Base-by-base conservation (phyloP, 1,139 yeast genomes). In the Yamadazyma epiphylla region DNA sequence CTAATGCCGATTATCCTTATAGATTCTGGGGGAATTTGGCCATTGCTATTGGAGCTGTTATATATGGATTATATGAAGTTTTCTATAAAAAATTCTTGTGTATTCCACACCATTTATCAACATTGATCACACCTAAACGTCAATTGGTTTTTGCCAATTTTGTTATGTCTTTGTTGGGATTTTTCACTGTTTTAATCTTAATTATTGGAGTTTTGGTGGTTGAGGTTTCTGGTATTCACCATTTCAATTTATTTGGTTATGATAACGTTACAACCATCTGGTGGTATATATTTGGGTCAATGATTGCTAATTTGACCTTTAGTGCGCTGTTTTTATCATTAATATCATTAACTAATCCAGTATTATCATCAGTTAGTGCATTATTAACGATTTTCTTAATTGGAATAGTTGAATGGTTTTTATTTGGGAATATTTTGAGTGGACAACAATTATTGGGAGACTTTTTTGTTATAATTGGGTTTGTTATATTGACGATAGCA, bases 301-400 rank as follows among this genome's bases (percentile, higher is more conserved):
- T 83, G 1, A 40, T 75, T 1, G 70, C 83, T 13, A 87, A 87
- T 51, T 63, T 84, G 42, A 45, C 74, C 1, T 87, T 84, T 51
- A 80, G 87, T 27, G 83, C 85, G 3, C 67, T 83, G 25, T 85
- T 87, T 46, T 66, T 87, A 39, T 73, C 88, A 3, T 63, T 87
- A 41, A 84, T 86, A 83, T 81, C 95, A 1, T 68, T 87, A 36
- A 87, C 95, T 0, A 79, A 85, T 11, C 95, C 96, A 0, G 95
- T 87, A 2, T 65, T 87, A 30, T 82, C 94, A 2, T 78, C 91
- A 0, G 95, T 87, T 8, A 81, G 91, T 24, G 79, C 95, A 0
- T 58, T 87, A 36, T 64, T 85, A 31, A 84, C 95, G 0, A 87
- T 88, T 13, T 73, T 86, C 43, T 58, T 86, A 36, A 94, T 87